These are phyloP conservation scores for Cutaneotrichosporon dermatis DNA, from an alignment of 1,284 basidiomycete genomes.

Conservation along the genomic window DNA sequence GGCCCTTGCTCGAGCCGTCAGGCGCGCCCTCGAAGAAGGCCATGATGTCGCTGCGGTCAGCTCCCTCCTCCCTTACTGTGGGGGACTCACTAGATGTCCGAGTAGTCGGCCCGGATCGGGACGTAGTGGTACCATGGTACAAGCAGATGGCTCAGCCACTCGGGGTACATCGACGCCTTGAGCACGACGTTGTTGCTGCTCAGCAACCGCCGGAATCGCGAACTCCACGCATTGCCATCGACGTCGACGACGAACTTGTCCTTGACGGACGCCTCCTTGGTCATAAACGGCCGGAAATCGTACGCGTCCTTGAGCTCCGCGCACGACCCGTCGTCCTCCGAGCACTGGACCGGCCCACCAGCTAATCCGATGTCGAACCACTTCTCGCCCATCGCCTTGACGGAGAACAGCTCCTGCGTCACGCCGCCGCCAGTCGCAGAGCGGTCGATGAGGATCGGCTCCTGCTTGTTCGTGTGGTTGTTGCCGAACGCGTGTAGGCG, in stretches of 20 bases:
- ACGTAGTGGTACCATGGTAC: constrained; percentile 49
- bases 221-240: constrained; percentile 52
- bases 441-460: constrained; percentile 19
- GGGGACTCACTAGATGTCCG: constrained; percentile 33
- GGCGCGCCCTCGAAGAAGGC: constrained; percentile 51
- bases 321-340: constrained; percentile 44
- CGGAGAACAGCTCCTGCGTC: constrained; percentile 16
- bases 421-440: constrained; percentile 2
- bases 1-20: constrained; percentile 39
- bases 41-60: constrained; percentile 42
- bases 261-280: constrained; percentile 2
- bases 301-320: constrained; percentile 40
- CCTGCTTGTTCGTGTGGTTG: constrained; percentile 18
- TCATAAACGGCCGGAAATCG: constrained; percentile 36
- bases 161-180: constrained; percentile 41
- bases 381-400: constrained; percentile 27
- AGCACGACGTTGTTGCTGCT: constrained; percentile 37
- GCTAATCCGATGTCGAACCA: constrained; percentile 42
- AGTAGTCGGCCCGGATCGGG: constrained; percentile 45
- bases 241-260: constrained; percentile 51
- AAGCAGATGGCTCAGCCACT: constrained; percentile 36
- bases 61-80: background rate
- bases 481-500: constrained; percentile 42
- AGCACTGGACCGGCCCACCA: constrained; percentile 41
- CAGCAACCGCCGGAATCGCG: constrained; percentile 44